phyloP scores from a whole-genome alignment of 129 eudicot species.

The Gnaphalium uliginosum region DNA sequence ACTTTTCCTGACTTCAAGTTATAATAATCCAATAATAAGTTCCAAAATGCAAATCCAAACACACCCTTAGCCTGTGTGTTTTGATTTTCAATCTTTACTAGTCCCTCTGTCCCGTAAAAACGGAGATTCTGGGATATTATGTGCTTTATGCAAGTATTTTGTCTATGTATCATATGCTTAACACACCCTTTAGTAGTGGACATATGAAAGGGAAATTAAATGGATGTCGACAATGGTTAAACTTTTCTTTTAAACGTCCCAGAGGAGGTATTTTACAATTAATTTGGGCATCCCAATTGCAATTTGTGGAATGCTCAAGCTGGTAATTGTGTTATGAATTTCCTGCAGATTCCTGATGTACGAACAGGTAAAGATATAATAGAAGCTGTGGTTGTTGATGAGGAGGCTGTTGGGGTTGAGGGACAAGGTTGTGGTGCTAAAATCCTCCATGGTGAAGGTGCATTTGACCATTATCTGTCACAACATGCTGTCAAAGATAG shows the following conservation, averaged over 20 bases:
- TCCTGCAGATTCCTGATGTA: conserved; percentile 90
- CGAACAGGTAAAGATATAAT: conserved; percentile 82
- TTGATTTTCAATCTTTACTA: background rate
- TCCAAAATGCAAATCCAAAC: background rate
- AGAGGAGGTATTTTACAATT: background rate
- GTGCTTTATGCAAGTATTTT: background rate
- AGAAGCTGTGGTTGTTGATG: conserved; percentile 86
- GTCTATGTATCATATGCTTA: background rate
- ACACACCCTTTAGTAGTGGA: background rate
- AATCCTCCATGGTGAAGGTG: conserved; percentile 87
- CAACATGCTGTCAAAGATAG: conserved; percentile 39
- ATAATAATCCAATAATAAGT: background rate
- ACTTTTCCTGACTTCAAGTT: background rate
- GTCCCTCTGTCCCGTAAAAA: background rate
- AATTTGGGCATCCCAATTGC: background rate
- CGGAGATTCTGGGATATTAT: background rate
- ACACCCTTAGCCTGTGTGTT: background rate
- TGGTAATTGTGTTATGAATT: background rate
- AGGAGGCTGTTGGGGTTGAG: conserved; percentile 71
- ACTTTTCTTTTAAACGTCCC: background rate
- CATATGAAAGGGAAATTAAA: background rate
- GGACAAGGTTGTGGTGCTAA: conserved; percentile 76
- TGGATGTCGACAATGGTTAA: background rate
- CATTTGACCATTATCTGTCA: conserved; percentile 59
- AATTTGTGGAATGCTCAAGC: background rate